phyloP scores from a whole-genome alignment of 2,329 filamentous ascomycete species.

The Colletotrichum sojae region DNA sequence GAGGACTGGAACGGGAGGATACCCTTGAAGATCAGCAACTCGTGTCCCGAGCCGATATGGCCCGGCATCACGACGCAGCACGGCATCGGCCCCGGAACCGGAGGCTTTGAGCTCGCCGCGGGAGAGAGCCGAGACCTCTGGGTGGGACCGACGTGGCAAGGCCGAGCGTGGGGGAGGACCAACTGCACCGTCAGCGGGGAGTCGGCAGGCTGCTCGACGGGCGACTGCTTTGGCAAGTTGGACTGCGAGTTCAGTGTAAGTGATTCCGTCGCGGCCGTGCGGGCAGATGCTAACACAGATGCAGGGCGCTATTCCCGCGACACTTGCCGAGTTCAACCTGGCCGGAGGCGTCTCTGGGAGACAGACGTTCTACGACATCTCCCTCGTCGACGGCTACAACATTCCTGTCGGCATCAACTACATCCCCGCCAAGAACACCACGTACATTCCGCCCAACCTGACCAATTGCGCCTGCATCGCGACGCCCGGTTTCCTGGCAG shows the following conservation, averaged over 20 bases:
- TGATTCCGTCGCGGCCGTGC: neutral
- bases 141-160: slow-evolving; percentile 83
- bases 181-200: slow-evolving; percentile 83
- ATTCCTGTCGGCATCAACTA: slow-evolving; percentile 77
- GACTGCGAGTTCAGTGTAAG: slow-evolving; percentile 79
- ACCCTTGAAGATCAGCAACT: slow-evolving; percentile 79
- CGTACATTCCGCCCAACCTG: slow-evolving; percentile 80
- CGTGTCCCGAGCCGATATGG: slow-evolving; percentile 80
- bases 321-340: slow-evolving; percentile 85
- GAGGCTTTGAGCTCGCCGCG: slow-evolving; percentile 77
- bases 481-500: slow-evolving; percentile 73
- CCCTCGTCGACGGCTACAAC: slow-evolving; percentile 88
- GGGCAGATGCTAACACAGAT: neutral
- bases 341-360: slow-evolving; percentile 70
- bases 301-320: slow-evolving; percentile 80
- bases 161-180: slow-evolving; percentile 85
- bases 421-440: slow-evolving; percentile 72
- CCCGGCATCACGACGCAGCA: slow-evolving; percentile 82
- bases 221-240: slow-evolving; percentile 81
- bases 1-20: slow-evolving; percentile 56
- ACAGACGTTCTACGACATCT: slow-evolving; percentile 88
- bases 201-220: slow-evolving; percentile 79
- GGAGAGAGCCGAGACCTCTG: slow-evolving; percentile 72
- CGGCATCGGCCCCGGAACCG: slow-evolving; percentile 75
- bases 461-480: slow-evolving; percentile 85